Base-by-base conservation (phyloP, 2,329 filamentous ascomycete genomes). In the Phialocephala sp. region DNA sequence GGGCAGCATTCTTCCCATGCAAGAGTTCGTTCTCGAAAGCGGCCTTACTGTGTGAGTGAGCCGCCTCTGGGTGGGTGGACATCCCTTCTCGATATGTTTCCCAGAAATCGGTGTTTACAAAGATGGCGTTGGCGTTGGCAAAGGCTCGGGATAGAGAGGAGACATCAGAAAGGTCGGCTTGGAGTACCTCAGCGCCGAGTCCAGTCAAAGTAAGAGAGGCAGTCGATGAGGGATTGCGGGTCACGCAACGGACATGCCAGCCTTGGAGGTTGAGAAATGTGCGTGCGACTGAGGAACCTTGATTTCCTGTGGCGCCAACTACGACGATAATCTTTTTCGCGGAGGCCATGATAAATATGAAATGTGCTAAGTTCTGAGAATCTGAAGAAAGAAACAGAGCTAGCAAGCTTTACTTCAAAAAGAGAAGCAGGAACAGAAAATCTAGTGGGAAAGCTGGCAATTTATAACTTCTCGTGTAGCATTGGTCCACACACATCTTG, bases 221-320 rank as follows among this genome's bases (percentile, higher is more conserved):
- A 35, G 65, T 15, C 12, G 67, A 71, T 15, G 64, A 64, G 27
- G 69, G 65, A 41, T 69, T 68, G 20, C 71, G 68, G 18, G 69
- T 70, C 24, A 70, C 1, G 56, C 68, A 72, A 27, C 67, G 66
- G 0, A 79, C 75, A 32, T 71, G 61, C 43, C 80, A 77, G 8
- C 68, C 68, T 4, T 60, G 62, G 4, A 65, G 62, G 2, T 50
- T 43, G 58, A 73, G 66, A 52, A 74, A 72, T 6, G 64, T 65
- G 6, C 66, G 47, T 59, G 85, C 82, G 55, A 89, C 80, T 9
- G 84, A 85, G 67, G 84, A 83, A 58, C 87, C 87, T 76, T 90
- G 87, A 65, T 84, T 82, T 65, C 87, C 85, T 20, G 86, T 89
- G 52, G 85, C 83, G 35, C 86, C 86, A 70, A 88, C 84, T 14